These are phyloP conservation scores for Glycine soja DNA, from an alignment of 306 rosid species.

Conservation along the genomic window DNA sequence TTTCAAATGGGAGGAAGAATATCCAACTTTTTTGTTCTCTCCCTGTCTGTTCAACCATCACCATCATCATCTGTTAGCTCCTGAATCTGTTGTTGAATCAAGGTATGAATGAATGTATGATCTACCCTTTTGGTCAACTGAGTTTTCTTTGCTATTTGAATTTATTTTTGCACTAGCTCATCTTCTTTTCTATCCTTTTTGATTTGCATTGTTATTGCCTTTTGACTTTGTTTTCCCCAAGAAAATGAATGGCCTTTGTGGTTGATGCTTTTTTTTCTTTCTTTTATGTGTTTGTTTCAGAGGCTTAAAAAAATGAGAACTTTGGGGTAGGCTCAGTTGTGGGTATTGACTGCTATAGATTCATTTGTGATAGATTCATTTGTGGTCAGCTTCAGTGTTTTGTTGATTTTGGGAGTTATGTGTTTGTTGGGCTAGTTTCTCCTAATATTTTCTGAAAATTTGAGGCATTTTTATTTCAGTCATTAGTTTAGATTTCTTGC, in stretches of 20 bases:
- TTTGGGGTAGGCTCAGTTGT: background rate
- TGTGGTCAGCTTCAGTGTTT: conserved; percentile 30
- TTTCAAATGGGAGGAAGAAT: conserved; percentile 44
- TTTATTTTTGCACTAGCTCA: conserved; percentile 33
- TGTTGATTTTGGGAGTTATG: conserved; percentile 28
- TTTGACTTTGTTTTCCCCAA: background rate
- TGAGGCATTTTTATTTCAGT: conserved; percentile 3
- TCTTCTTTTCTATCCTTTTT: background rate
- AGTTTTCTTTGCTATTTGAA: background rate
- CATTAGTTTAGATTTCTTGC: conserved; percentile 22
- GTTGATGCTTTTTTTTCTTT: background rate
- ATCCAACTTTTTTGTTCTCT: conserved; percentile 60
- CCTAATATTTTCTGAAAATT: background rate
- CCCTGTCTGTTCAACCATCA: conserved; percentile 49
- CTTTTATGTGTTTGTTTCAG: conserved; percentile 31
- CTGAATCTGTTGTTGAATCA: conserved; percentile 37
- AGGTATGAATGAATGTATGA: conserved; percentile 45
- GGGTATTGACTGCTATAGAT: conserved; percentile 18
- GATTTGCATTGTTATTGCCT: background rate
- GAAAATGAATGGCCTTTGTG: background rate
- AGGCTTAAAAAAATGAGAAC: conserved; percentile 16
- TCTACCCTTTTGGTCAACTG: conserved; percentile 41
- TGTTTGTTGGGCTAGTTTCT: conserved; percentile 7
- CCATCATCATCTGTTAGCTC: conserved; percentile 20
- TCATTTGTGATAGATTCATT: background rate